Conservation (phyloP, 371 early-diverging fungal species). For the Nematocida sp. region DNA sequence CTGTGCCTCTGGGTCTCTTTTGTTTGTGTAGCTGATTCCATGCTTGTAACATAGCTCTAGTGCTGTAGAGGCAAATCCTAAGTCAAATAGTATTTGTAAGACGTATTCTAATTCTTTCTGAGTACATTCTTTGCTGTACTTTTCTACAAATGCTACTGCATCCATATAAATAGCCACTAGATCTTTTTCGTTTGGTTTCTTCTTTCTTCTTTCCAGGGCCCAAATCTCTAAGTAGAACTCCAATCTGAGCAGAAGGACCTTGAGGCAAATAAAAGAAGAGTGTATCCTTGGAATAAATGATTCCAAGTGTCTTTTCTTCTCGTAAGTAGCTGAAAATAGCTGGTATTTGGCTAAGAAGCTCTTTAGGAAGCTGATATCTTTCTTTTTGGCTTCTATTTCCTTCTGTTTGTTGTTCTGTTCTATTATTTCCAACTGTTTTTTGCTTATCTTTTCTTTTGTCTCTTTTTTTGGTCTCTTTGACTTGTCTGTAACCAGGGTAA, state of each 20-base stretch:
- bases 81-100: conserved; percentile 53
- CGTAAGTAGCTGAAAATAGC: conserved; percentile 23
- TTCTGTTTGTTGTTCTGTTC: conserved; percentile 58
- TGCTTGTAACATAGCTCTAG: conserved; percentile 58
- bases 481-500: conserved; percentile 39
- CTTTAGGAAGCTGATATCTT: conserved; percentile 56
- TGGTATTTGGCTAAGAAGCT: conserved; percentile 60
- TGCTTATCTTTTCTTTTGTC: conserved; percentile 49
- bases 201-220: conserved; percentile 60
- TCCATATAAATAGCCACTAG: conserved; percentile 61
- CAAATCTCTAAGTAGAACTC: conserved; percentile 63
- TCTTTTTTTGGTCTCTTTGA: conserved; percentile 22
- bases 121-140: conserved; percentile 9
- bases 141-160: conserved; percentile 58
- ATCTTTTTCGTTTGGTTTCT: conserved; percentile 54
- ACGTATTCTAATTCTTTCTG: conserved; percentile 59
- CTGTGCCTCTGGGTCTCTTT: conserved; percentile 1
- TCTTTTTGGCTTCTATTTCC: conserved; percentile 54
- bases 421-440: conserved; percentile 62
- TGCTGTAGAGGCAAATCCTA: conserved; percentile 62
- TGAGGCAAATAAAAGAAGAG: conserved; percentile 51
- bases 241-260: conserved; percentile 60
- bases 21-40: conserved; percentile 33
- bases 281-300: conserved; percentile 43
- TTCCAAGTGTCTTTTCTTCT: conserved; percentile 58